Conservation (phyloP, 257 asterid species). For the Voacanga thouarsii region DNA sequence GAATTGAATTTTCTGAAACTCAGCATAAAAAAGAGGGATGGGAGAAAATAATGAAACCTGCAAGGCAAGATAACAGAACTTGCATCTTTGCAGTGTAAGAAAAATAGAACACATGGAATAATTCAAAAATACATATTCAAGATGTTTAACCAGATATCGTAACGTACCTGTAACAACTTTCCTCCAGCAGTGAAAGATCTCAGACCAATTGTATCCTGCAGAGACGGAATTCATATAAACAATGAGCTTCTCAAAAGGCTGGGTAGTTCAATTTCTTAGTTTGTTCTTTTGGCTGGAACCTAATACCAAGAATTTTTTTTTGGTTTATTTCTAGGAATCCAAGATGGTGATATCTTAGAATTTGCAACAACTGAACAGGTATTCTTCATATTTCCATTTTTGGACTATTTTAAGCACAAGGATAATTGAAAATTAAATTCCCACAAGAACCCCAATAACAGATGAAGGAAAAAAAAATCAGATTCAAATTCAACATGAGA, state of each 20-base stretch:
- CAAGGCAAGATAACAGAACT: not conserved
- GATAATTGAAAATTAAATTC: not conserved
- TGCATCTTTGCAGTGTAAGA: not conserved
- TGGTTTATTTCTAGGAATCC: not conserved
- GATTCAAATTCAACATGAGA: constrained; percentile 7
- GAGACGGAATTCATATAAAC: constrained; percentile 11
- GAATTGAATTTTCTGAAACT: not conserved
- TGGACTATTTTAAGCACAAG: not conserved
- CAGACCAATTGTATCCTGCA: constrained; percentile 91
- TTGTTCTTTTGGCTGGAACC: not conserved
- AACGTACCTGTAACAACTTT: constrained; percentile 81
- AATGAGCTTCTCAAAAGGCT: not conserved
- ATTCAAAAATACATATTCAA: not conserved
- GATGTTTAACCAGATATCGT: not conserved
- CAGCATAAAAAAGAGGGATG: not conserved
- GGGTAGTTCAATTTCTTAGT: not conserved
- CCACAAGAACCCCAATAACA: not conserved
- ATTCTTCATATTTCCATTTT: not conserved
- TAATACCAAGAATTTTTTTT: not conserved
- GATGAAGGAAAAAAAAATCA: not conserved
- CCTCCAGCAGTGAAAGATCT: constrained; percentile 99
- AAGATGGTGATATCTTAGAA: not conserved
- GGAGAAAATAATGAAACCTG: not conserved
- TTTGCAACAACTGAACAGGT: too few relatives aligned
- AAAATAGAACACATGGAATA: not conserved